Conservation (phyloP, 1,139 yeast genomes). For the Geotrichum restrictum region DNA sequence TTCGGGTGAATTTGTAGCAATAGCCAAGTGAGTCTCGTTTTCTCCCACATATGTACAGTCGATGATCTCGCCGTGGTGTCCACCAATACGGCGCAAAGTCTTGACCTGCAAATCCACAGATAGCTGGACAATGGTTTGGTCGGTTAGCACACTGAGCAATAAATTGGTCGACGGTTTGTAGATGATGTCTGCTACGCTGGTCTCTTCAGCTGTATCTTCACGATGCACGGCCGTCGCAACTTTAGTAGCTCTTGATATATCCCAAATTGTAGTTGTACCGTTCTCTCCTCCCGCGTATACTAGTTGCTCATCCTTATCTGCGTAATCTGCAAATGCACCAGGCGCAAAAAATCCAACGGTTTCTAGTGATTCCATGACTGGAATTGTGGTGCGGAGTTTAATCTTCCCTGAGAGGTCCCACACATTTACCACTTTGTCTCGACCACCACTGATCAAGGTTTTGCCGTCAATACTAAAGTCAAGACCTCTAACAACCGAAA, state of each 20-base stretch:
- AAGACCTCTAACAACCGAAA: conserved; percentile 81
- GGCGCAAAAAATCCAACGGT: conserved; percentile 59
- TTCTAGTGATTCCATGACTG: conserved; percentile 77
- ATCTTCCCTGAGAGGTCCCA: conserved; percentile 47
- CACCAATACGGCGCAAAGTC: conserved; percentile 61
- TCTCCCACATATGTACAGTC: conserved; percentile 70
- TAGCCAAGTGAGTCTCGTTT: conserved; percentile 50
- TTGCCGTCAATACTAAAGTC: conserved; percentile 56
- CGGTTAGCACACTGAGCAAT: conserved; percentile 53
- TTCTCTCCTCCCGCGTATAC: conserved; percentile 81
- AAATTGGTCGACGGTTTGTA: conserved; percentile 15
- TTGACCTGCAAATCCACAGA: conserved; percentile 41
- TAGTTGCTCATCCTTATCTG: conserved; percentile 34
- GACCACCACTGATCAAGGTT: conserved; percentile 72
- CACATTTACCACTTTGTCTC: conserved; percentile 74
- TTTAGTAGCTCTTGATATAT: conserved; percentile 29
- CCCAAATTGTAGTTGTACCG: conserved; percentile 63
- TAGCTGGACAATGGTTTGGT: conserved; percentile 69
- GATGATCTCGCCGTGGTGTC: conserved; percentile 94
- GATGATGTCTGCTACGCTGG: conserved; percentile 26
- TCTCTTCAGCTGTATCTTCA: conserved; percentile 26
- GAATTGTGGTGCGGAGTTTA: conserved; percentile 61
- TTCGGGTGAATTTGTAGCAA: conserved; percentile 95
- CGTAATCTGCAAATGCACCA: conserved; percentile 33
- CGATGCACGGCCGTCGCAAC: conserved; percentile 13